These are phyloP conservation scores for Salvia rosmarinus DNA, from an alignment of 257 asterid genomes.

Conservation along the genomic window DNA sequence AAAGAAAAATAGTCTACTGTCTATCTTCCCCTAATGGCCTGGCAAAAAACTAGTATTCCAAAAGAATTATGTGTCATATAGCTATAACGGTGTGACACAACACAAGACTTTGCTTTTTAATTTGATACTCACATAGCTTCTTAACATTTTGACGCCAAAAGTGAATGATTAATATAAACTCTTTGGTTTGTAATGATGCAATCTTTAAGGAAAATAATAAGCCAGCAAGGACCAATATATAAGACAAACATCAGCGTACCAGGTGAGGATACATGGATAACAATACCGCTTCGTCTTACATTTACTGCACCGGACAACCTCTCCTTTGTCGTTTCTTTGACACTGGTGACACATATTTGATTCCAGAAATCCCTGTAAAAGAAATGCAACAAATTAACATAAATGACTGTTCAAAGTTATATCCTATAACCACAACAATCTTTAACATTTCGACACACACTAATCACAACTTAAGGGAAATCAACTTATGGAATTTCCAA, in stretches of 20 bases:
- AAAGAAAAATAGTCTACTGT: not conserved
- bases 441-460: not conserved
- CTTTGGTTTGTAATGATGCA: too few relatives aligned
- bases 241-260: slow-evolving; percentile 45
- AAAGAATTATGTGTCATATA: not conserved
- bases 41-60: not conserved
- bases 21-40: not conserved
- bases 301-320: slow-evolving; percentile 50
- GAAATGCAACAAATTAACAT: not conserved
- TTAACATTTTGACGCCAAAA: not conserved
- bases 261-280: slow-evolving; percentile 39
- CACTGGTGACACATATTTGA: slow-evolving; percentile 61
- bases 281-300: slow-evolving; percentile 57
- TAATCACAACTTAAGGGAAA: not conserved
- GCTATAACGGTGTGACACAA: not conserved
- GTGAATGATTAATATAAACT: not conserved
- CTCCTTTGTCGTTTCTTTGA: slow-evolving; percentile 50
- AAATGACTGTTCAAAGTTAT: not conserved
- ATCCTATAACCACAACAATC: not conserved
- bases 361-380: slow-evolving; percentile 36
- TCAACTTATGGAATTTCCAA: not conserved
- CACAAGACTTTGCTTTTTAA: not conserved
- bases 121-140: not conserved
- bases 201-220: not conserved
- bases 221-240: not conserved